Evolutionary conservation across 208 protist genomes (phyloP).

Genomic region (Phytomonas serpens): DNA sequence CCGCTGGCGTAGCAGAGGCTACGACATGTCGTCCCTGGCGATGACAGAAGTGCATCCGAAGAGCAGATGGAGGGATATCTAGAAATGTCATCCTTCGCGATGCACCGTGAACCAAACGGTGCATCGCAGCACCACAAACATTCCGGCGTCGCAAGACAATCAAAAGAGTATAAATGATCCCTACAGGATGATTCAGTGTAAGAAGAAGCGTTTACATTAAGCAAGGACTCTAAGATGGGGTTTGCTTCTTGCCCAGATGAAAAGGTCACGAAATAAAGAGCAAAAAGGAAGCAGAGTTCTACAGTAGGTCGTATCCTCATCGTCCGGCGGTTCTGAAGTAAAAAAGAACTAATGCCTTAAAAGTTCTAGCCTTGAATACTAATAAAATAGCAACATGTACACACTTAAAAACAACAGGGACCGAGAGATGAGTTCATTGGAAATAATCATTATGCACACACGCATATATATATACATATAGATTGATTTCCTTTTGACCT

Average conservation of each 20-base stretch:
- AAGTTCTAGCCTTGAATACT: background rate
- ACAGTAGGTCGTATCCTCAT: background rate
- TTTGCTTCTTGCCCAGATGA: conserved; percentile 1
- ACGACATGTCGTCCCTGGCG: conserved; percentile 19
- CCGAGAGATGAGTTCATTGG: background rate
- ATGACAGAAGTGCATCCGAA: conserved; percentile 14
- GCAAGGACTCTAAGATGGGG: background rate
- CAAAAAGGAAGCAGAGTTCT: background rate
- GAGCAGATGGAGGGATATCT: conserved; percentile 9
- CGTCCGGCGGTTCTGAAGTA: background rate
- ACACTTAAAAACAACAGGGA: background rate
- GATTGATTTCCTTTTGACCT: background rate
- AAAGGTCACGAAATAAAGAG: conserved; percentile 8
- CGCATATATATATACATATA: conserved; percentile 1
- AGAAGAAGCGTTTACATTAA: background rate
- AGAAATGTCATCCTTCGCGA: conserved; percentile 6
- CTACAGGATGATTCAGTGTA: background rate
- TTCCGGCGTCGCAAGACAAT: background rate
- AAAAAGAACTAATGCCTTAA: background rate
- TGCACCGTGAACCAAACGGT: conserved; percentile 14
- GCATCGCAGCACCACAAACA: conserved; percentile 12
- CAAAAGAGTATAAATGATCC: background rate
- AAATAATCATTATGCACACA: background rate
- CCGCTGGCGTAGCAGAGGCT: conserved; percentile 8
- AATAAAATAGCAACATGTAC: background rate